phyloP scores from a whole-genome alignment of 2,329 filamentous ascomycete species.

The Alternaria ethzedia region DNA sequence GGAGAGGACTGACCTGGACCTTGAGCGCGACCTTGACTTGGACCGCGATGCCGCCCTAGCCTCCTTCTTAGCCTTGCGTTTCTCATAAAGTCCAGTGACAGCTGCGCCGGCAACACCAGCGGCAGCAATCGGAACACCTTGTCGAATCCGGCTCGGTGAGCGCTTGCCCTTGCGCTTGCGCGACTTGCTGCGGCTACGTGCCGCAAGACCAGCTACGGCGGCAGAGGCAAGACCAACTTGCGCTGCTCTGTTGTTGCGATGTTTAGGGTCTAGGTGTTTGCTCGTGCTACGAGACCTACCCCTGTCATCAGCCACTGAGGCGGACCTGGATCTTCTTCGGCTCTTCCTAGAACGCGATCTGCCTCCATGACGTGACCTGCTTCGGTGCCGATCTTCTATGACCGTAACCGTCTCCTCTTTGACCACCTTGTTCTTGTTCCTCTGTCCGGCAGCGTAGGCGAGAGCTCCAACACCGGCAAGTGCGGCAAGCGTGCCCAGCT shows the following conservation, averaged over 20 bases:
- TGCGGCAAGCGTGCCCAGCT: slow-evolving; percentile 64
- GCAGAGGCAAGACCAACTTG: slow-evolving; percentile 68
- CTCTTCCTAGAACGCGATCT: slow-evolving; percentile 53
- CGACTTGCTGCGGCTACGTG: slow-evolving; percentile 64
- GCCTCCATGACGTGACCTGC: slow-evolving; percentile 22
- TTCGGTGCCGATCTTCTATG: slow-evolving; percentile 54
- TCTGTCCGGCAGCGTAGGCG: slow-evolving; percentile 59
- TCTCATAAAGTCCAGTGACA: slow-evolving; percentile 67
- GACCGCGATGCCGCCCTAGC: slow-evolving; percentile 55
- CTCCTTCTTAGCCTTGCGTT: slow-evolving; percentile 66
- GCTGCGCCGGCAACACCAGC: slow-evolving; percentile 67
- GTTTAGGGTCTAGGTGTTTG: slow-evolving; percentile 53
- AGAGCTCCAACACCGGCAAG: slow-evolving; percentile 66
- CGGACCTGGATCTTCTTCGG: slow-evolving; percentile 41
- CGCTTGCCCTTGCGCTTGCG: slow-evolving; percentile 59
- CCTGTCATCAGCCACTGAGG: slow-evolving; percentile 38
- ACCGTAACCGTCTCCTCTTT: slow-evolving; percentile 45
- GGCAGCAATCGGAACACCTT: slow-evolving; percentile 65
- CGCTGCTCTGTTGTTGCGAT: slow-evolving; percentile 65
- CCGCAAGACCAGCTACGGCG: slow-evolving; percentile 66
- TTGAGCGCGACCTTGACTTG: slow-evolving; percentile 48
- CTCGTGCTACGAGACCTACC: slow-evolving; percentile 52
- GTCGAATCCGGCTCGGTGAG: slow-evolving; percentile 62
- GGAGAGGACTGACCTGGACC: slow-evolving; percentile 55
- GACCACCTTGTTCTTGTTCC: slow-evolving; percentile 55